phyloP scores from a whole-genome alignment of 768 basidiomycete genomes.

The Lyophyllum shimeji region DNA sequence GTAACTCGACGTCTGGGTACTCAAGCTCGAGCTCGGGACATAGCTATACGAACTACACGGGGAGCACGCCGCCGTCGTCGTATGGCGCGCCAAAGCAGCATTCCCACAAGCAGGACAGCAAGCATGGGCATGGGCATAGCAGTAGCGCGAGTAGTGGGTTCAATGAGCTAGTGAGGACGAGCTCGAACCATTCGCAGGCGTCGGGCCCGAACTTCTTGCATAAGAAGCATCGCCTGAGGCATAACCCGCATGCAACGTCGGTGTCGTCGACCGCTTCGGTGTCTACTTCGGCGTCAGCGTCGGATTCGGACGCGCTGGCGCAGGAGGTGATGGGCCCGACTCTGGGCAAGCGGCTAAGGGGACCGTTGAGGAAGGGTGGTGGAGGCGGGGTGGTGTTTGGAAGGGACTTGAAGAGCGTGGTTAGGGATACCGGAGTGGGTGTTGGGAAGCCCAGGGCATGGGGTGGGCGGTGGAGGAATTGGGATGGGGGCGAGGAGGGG shows the following conservation, averaged over 20 bases:
- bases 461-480: conserved; percentile 21
- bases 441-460: conserved; percentile 22
- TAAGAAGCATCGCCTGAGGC: conserved; percentile 38
- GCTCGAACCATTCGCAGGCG: conserved; percentile 16
- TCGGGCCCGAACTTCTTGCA: conserved; percentile 22
- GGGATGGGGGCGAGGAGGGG: conserved; percentile 23
- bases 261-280: conserved; percentile 44
- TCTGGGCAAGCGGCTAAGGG: conserved; percentile 58
- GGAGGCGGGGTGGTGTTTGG: conserved; percentile 61
- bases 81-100: conserved; percentile 16
- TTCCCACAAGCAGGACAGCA: background rate
- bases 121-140: conserved; percentile 11
- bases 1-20: conserved; percentile 32
- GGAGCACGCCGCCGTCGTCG: conserved; percentile 35
- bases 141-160: background rate
- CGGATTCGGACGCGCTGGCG: conserved; percentile 35
- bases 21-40: conserved; percentile 31
- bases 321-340: conserved; percentile 42
- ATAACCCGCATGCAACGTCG: conserved; percentile 63
- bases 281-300: conserved; percentile 19
- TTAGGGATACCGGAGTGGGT: conserved; percentile 54
- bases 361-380: conserved; percentile 39
- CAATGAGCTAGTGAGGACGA: conserved; percentile 13
- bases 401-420: conserved; percentile 52
- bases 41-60: background rate